phyloP scores from a whole-genome alignment of 768 basidiomycete species.

The Hypholoma fasciculare region DNA sequence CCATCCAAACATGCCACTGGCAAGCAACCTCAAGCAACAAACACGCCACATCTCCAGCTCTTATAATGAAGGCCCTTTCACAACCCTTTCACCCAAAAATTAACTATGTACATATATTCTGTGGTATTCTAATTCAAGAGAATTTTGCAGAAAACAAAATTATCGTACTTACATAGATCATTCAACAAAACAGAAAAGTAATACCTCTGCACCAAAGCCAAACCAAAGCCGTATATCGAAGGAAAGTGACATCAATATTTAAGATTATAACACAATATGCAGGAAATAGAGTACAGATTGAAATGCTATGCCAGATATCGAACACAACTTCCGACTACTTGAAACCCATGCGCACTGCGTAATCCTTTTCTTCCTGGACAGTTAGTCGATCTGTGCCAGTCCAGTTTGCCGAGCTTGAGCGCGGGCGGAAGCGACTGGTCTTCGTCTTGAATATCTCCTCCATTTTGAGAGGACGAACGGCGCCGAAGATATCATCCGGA shows the following conservation, averaged over 20 bases:
- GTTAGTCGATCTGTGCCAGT: slow-evolving; percentile 88
- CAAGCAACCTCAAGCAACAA: too few relatives aligned
- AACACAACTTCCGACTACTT: slow-evolving; percentile 29
- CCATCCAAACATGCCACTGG: not conserved
- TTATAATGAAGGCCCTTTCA: too few relatives aligned
- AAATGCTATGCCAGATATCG: not conserved
- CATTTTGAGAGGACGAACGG: slow-evolving; percentile 84
- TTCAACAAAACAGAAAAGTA: too few relatives aligned
- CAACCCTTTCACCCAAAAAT: too few relatives aligned
- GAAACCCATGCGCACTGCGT: slow-evolving; percentile 91
- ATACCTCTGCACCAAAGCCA: too few relatives aligned
- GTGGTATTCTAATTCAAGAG: too few relatives aligned
- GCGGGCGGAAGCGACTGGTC: slow-evolving; percentile 80
- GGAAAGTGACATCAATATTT: not conserved
- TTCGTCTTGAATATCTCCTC: slow-evolving; percentile 87
- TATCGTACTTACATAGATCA: too few relatives aligned
- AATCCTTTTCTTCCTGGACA: slow-evolving; percentile 80
- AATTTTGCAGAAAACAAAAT: too few relatives aligned
- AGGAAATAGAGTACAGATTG: not conserved
- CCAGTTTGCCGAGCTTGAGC: slow-evolving; percentile 97
- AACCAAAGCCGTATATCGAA: too few relatives aligned
- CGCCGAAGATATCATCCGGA: slow-evolving; percentile 91
- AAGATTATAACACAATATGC: not conserved
- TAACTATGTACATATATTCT: too few relatives aligned
- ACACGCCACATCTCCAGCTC: too few relatives aligned